These are phyloP conservation scores for Fomitopsis palustris DNA, from an alignment of 1,284 basidiomycete genomes.

Conservation along the genomic window DNA sequence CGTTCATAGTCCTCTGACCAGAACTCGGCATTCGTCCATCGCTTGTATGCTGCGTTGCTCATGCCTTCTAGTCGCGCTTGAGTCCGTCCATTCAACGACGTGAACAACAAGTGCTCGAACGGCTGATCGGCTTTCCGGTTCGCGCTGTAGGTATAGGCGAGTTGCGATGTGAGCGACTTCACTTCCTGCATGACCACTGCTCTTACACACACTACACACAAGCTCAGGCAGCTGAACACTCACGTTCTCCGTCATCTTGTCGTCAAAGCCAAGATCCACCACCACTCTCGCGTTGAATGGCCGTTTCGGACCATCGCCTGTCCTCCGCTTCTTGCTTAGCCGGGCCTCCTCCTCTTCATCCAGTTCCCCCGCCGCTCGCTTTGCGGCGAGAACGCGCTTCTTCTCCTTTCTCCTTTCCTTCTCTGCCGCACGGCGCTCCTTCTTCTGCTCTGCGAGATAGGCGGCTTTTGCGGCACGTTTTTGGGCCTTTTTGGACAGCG, in stretches of 20 bases:
- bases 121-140: constrained; percentile 75
- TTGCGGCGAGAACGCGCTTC: constrained; percentile 51
- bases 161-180: constrained; percentile 81
- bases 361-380: constrained; percentile 51
- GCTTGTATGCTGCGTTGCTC: constrained; percentile 66
- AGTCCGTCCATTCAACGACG: constrained; percentile 74
- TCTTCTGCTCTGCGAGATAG: constrained; percentile 62
- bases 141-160: constrained; percentile 85
- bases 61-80: constrained; percentile 65
- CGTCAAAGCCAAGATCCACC: constrained; percentile 92
- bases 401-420: constrained; percentile 69
- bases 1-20: constrained; percentile 70
- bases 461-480: constrained; percentile 75
- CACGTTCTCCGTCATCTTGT: constrained; percentile 92
- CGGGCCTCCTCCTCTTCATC: constrained; percentile 38
- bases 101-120: constrained; percentile 73
- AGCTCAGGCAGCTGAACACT: constrained; percentile 22
- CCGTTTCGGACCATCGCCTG: constrained; percentile 30
- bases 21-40: constrained; percentile 85
- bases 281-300: constrained; percentile 77
- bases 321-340: constrained; percentile 41
- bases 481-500: constrained; percentile 76
- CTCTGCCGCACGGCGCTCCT: constrained; percentile 73
- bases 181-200: constrained; percentile 63
- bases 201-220: background rate